Conservation (phyloP, 2,329 filamentous ascomycete species). For the Hypoxylon sp. region DNA sequence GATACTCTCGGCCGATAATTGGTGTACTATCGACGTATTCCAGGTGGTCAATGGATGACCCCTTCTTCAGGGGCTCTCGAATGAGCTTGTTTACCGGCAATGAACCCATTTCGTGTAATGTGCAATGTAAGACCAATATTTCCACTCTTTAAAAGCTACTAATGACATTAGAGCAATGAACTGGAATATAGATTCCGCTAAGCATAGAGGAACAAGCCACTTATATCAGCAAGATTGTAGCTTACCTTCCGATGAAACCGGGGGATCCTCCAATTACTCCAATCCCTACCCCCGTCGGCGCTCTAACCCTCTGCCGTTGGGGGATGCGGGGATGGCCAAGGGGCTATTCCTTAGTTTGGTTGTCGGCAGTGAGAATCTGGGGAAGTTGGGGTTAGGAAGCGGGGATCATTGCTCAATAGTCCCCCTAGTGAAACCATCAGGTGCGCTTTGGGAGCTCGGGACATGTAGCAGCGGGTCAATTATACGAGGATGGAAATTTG, state of each 20-base stretch:
- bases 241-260: conserved; percentile 27
- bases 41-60: conserved; percentile 52
- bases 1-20: conserved; percentile 55
- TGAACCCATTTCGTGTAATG: conserved; percentile 22
- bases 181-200: conserved; percentile 7
- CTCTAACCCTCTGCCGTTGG: conserved; percentile 26
- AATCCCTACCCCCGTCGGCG: conserved; percentile 9
- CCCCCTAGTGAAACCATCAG: not conserved
- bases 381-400: conserved; percentile 33
- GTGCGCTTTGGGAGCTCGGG: conserved; percentile 4
- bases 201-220: conserved; percentile 16
- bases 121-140: not conserved
- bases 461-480: conserved; percentile 10
- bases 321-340: conserved; percentile 30
- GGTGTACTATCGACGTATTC: conserved; percentile 54
- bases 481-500: not conserved
- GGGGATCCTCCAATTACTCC: conserved; percentile 15
- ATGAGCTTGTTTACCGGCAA: conserved; percentile 38
- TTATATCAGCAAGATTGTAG: conserved; percentile 29
- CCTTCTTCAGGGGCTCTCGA: conserved; percentile 48
- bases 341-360: conserved; percentile 26
- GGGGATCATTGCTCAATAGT: conserved; percentile 22
- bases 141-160: not conserved
- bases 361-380: conserved; percentile 33
- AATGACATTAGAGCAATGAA: not conserved